Evolutionary conservation across 768 basidiomycete genomes (phyloP).

Genomic region (Leccinum variicolor): DNA sequence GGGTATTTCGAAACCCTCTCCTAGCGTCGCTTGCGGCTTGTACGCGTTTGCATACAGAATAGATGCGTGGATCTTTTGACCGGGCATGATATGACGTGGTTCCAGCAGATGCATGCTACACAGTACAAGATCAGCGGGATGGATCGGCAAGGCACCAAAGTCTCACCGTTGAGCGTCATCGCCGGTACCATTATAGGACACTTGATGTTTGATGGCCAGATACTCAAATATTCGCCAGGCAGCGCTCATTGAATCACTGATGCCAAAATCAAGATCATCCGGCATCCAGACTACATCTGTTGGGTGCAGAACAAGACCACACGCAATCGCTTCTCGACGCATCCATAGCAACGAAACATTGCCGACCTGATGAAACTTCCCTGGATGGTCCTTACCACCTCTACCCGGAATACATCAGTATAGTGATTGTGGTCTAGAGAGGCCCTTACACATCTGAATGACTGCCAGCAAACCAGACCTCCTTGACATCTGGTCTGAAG

Average conservation of each 20-base stretch:
- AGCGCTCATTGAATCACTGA: not conserved
- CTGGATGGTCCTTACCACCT: not conserved
- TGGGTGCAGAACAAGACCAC: not conserved
- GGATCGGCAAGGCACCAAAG: not conserved
- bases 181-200: not conserved
- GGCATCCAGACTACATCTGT: not conserved
- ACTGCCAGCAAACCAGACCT: not conserved
- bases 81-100: not conserved
- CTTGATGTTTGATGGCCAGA: not conserved
- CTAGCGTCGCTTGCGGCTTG: not conserved
- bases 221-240: not conserved
- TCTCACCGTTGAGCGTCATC: not conserved
- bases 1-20: not conserved
- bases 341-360: not conserved
- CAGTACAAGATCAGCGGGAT: not conserved
- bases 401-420: not conserved
- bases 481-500: not conserved
- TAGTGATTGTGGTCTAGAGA: not conserved
- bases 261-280: not conserved
- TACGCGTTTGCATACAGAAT: not conserved
- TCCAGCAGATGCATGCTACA: not conserved
- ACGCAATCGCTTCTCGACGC: not conserved
- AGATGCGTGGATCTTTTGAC: not conserved
- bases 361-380: not conserved
- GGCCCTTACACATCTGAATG: not conserved